Conservation (phyloP, 495 filamentous ascomycete species). For the Annulohypoxylon moriforme region DNA sequence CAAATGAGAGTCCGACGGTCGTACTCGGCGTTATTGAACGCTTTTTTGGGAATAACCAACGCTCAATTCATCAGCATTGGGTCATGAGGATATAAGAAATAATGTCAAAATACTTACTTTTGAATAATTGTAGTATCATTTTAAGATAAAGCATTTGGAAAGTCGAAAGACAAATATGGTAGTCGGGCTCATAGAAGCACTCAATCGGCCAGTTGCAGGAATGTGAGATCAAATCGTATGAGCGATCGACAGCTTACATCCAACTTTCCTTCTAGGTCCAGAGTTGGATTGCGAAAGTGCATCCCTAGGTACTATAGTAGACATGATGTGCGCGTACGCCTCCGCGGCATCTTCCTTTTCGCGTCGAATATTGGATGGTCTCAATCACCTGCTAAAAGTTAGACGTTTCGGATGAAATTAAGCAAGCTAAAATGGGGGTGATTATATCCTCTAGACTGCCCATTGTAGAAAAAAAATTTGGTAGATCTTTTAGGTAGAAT, state of each 20-base stretch:
- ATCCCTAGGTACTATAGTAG: constrained; percentile 40
- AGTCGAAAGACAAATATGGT: constrained; percentile 24
- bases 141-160: constrained; percentile 20
- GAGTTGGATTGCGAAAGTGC: constrained; percentile 33
- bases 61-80: constrained; percentile 19
- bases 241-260: constrained; percentile 45
- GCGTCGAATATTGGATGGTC: constrained; percentile 21
- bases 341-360: constrained; percentile 16
- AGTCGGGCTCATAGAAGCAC: constrained; percentile 38
- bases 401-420: constrained; percentile 21
- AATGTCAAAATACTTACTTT: constrained; percentile 12
- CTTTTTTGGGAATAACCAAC: constrained; percentile 2
- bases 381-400: constrained; percentile 15
- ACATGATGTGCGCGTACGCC: constrained; percentile 38
- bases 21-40: constrained; percentile 39
- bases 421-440: constrained; percentile 26
- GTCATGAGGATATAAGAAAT: background rate
- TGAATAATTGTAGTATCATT: constrained; percentile 17
- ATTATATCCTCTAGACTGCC: constrained; percentile 23
- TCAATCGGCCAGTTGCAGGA: constrained; percentile 44
- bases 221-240: constrained; percentile 45
- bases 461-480: constrained; percentile 13
- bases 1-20: constrained; percentile 24
- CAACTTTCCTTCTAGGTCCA: constrained; percentile 38
- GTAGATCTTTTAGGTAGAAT: background rate